A percentile compares a stretch with the other conserved stretches of the same genome.
Evolutionary conservation across 495 filamentous ascomycete species (phyloP).

Genomic region (Hypomontagnella monticulosa): DNA sequence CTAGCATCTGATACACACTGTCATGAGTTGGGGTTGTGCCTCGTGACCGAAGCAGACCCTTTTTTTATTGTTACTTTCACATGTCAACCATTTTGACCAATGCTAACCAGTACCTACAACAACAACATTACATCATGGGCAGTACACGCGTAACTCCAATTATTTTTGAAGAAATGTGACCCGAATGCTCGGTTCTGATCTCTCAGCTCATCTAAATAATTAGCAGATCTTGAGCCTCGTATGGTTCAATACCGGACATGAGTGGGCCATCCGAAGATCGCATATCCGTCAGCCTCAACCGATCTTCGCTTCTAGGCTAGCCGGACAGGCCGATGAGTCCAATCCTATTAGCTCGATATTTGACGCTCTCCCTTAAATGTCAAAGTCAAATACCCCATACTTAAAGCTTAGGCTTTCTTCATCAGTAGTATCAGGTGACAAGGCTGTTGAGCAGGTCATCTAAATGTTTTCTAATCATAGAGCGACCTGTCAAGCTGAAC

Average conservation of each 20-base stretch:
- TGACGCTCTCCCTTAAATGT: too few species aligned
- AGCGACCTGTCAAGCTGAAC: neutral
- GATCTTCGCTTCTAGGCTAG: too few species aligned
- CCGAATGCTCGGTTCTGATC: slow-evolving; percentile 2
- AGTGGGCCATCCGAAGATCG: too few species aligned
- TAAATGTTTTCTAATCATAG: neutral
- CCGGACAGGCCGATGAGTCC: too few species aligned
- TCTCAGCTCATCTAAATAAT: neutral
- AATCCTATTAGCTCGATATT: too few species aligned
- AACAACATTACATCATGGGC: slow-evolving; percentile 27
- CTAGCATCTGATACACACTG: too few species aligned
- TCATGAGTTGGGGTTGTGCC: neutral
- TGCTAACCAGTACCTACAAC: neutral
- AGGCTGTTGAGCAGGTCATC: neutral
- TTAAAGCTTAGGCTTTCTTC: too few species aligned
- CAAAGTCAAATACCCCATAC: too few species aligned
- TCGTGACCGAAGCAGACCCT: slow-evolving; percentile 20
- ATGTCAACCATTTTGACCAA: slow-evolving; percentile 11
- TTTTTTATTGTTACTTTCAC: slow-evolving; percentile 24
- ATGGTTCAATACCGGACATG: neutral
- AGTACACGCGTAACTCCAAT: slow-evolving; percentile 10
- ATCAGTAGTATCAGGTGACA: neutral
- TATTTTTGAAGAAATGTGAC: slow-evolving; percentile 18
- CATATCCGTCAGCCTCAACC: too few species aligned
- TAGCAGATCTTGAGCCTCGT: neutral